Evolutionary conservation across 2,329 filamentous ascomycete species (phyloP), one percentile per base, ranked within the genome.

Genomic region (Alternaria rosae): DNA sequence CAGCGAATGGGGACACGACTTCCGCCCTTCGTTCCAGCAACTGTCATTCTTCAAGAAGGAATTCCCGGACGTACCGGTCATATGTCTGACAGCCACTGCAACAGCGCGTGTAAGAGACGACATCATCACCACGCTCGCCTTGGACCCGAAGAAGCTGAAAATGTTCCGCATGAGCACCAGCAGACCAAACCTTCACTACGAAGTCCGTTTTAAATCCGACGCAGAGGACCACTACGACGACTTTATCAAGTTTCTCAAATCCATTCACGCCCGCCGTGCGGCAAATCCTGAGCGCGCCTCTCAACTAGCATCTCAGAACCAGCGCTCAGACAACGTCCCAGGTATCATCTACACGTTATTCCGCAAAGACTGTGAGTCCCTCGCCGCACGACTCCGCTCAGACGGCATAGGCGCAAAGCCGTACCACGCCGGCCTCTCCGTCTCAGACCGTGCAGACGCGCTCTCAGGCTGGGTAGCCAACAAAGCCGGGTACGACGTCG

Each of bases 1-100:
- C 70, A 97, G 92, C 23, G 94, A 97, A 88, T 97, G 94, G 94
- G 94, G 94, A 2, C 94, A 98, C 77, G 94, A 98, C 78, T 98
- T 98, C 76, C 91, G 94, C n/a, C 92, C 90, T 35, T 92, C 93
- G 59, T 98, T 97, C 80, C 93, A 95, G 75, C 87, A 91, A 20
- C 85, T 98, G 7, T 90, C 88, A 3, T 97, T 92, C 89, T 95
- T 98, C 82, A 90, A 92, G 69, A 85, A 88, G 51, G 89, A 89
- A 6, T 93, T 95, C 67, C 92, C 93, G 0, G 86, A 91, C 58
- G 92, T 97, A 0, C 94, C 94, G 5, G 91, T 98, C 64, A 97
- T 95, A 79, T 97, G 93, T 66, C 86, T 97, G 13, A 98, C 94
- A 0, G 94, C 94, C 0, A 98, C 94, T 0, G 94, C 94, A 12